Evolutionary conservation across 305 asterid species (phyloP), one percentile per base, ranked within the genome.

Genomic region (Striga hermonthica): DNA sequence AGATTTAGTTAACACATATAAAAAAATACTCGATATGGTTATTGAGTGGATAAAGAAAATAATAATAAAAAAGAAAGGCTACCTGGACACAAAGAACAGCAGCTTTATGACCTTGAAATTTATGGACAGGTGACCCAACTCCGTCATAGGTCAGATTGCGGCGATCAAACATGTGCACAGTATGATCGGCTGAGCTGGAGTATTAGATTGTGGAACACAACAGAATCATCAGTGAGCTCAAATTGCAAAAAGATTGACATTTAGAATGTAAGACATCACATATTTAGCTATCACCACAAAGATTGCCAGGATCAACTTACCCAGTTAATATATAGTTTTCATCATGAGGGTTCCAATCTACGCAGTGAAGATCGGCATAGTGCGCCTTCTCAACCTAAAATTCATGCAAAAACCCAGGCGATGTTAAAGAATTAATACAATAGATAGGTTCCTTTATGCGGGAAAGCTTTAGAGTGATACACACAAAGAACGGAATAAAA

Each of bases 51-150:
- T 11, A 56, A 56, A 6, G 57, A 9, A 44, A 47, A 75, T n/a
- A n/a, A n/a, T n/a, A 66, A 68, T 40, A 52, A 62, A 34, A 38
- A 72, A 62, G 57, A 45, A 52, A 65, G 69, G 52, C 60, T 69
- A 93, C 99, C 97, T 93, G 99, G 62, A 90, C 97, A 80, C 91
- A 88, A 5, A 90, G 95, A 76, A 93, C 97, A 76, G 97, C 88
- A 28, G 92, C 96, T 61, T 70, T 79, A 71, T 93, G 97, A 62
- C 95, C 94, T 79, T 76, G 84, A 81, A 93, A 93, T 74, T 78
- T 83, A 78, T 88, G 83, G 73, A 93, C 86, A 31, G 95, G 86
- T 54, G 75, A 78, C 57, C 95, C 95, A 14, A 80, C 71, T 67
- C 97, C 97, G 78, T 85, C 81, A 35, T 86, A 69, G 31, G 86